Conservation (phyloP, 2,329 filamentous ascomycete genomes). For the Penicillium sp. region DNA sequence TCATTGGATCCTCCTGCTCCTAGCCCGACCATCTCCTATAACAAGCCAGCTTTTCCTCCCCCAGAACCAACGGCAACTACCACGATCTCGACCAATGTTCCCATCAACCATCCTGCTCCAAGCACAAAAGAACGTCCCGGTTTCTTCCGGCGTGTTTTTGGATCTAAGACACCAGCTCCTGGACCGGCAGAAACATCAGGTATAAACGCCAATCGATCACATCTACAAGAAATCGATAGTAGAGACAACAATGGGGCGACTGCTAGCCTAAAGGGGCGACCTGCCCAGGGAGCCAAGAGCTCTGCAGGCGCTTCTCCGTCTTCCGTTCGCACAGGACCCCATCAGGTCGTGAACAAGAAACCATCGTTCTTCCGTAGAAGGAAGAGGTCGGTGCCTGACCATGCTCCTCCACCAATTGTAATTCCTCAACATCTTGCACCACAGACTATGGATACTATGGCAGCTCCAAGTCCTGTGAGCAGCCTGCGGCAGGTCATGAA, state of each 20-base stretch:
- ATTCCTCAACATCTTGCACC: slow-evolving; percentile 47
- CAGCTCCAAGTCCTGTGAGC: slow-evolving; percentile 64
- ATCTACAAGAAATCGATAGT: slow-evolving; percentile 25
- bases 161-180: slow-evolving; percentile 57
- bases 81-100: slow-evolving; percentile 2
- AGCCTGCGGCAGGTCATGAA: slow-evolving; percentile 85
- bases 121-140: slow-evolving; percentile 70
- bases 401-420: slow-evolving; percentile 57
- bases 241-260: slow-evolving; percentile 22
- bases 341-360: slow-evolving; percentile 76
- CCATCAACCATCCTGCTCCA: background rate
- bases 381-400: slow-evolving; percentile 82
- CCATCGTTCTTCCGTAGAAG: slow-evolving; percentile 91
- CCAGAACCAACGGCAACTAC: slow-evolving; percentile 39
- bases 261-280: slow-evolving; percentile 25
- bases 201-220: slow-evolving; percentile 13
- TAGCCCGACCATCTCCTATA: slow-evolving; percentile 53
- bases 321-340: slow-evolving; percentile 33
- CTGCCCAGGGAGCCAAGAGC: slow-evolving; percentile 28
- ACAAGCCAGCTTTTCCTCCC: slow-evolving; percentile 46
- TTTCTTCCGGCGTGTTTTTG: slow-evolving; percentile 93
- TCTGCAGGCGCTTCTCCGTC: slow-evolving; percentile 19
- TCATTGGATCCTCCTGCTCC: slow-evolving; percentile 52
- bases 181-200: slow-evolving; percentile 19
- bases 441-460: slow-evolving; percentile 28